Base-by-base conservation (phyloP, 2,329 filamentous ascomycete species). In the Neofusicoccum kwambonambiense region DNA sequence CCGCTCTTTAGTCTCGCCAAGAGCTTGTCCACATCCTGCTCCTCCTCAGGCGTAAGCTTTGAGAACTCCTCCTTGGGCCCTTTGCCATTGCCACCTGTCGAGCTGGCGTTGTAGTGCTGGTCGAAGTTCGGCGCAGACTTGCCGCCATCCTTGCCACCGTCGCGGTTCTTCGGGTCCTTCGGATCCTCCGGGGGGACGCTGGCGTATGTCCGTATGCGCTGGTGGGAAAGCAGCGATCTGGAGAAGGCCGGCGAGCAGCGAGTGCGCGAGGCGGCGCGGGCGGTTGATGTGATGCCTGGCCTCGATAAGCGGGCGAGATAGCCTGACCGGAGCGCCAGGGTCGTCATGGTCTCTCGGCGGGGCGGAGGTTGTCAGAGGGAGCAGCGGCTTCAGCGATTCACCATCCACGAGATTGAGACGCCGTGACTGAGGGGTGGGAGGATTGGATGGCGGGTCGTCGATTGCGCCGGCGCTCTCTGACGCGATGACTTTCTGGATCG, bases 241-340 rank as follows among this genome's bases (percentile, higher is more conserved):
- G 79, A 77, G 31, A 80, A 69, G 6, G 77, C 76, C 17, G 77
- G 75, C 31, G 76, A 76, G 70, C 77, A 70, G 42, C 73, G 72
- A 51, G 73, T 64, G 56, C 70, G 68, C 60, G 72, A 69, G 39
- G 39, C 41, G 34, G 41, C 50, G 39, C 67, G 83, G 78, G 71
- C 80, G 78, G 73, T 83, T 82, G 73, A 84, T 52, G 44, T 39
- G 11, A 62, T 79, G 69, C 83, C 83, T 70, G 84, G 79, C 76
- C 84, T 84, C 66, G 86, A 85, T 73, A 87, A 82, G 76, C 85
- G 84, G 79, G 86, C 86, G 75, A 90, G 79, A 76, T 86, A 85
- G 81, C 86, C 86, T 76, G 88, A 84, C 77, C 87, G 86, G 76
- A 88, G 86, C 70, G 90, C 80, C 73, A 89, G 81, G 72, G 86